These are phyloP conservation scores for Coffea canephora DNA, from an alignment of 257 asterid genomes.

Conservation along the genomic window DNA sequence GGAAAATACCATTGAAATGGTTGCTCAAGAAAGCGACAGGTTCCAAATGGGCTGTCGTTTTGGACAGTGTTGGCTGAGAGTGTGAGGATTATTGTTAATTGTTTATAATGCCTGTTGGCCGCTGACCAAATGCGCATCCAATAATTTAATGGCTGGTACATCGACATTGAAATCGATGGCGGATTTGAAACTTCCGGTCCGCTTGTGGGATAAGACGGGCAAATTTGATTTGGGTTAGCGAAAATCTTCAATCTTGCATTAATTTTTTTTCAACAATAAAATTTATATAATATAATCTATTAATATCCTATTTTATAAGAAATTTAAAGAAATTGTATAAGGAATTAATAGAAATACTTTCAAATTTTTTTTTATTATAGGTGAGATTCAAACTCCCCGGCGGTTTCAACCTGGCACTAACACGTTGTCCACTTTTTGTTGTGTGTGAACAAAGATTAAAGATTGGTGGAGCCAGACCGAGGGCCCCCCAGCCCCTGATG, in stretches of 20 bases:
- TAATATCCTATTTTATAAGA: no score
- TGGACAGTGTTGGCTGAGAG: neutral
- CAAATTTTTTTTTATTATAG: no score
- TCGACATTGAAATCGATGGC: neutral
- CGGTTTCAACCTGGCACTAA: neutral
- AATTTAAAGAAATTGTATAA: no score
- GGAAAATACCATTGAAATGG: neutral
- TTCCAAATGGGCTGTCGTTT: slow-evolving; percentile 7
- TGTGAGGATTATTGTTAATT: neutral
- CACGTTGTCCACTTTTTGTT: neutral
- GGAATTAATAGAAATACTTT: no score
- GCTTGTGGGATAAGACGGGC: neutral
- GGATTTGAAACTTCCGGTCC: neutral
- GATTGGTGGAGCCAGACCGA: neutral
- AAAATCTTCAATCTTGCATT: neutral
- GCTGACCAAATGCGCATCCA: neutral
- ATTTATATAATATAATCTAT: no score
- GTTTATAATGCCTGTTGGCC: neutral
- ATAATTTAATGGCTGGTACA: neutral
- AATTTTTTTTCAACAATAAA: neutral
- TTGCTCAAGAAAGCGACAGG: slow-evolving; percentile 2
- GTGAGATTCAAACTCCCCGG: no score
- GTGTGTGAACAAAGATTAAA: neutral
- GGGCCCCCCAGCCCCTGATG: no score
- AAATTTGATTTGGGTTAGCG: neutral